Conservation (phyloP, 345 rosid species). For the Eucalyptus paniculata region DNA sequence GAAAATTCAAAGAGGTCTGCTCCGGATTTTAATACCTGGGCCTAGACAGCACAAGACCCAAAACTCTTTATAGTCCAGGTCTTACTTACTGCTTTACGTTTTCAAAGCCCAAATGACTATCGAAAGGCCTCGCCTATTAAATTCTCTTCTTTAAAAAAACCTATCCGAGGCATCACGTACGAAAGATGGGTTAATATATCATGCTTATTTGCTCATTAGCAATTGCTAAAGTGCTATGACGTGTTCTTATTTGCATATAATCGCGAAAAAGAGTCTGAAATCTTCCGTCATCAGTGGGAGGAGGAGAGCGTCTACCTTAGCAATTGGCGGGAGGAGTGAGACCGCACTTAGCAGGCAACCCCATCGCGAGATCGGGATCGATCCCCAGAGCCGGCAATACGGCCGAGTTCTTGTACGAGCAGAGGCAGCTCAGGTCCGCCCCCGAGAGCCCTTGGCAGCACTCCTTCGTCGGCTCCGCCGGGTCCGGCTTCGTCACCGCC, state of each 20-base stretch:
- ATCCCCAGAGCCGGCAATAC: conserved; percentile 49
- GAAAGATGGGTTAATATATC: not conserved
- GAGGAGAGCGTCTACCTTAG: not conserved
- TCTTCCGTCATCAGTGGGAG: not conserved
- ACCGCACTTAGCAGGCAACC: conserved; percentile 36
- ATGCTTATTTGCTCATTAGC: not conserved
- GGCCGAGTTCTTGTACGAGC: conserved; percentile 41
- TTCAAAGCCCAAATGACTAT: not conserved
- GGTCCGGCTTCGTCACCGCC: conserved; percentile 34
- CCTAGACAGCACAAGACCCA: not conserved
- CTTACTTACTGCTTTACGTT: not conserved
- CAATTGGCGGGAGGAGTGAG: conserved; percentile 17
- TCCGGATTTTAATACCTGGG: not conserved
- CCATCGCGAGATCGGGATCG: conserved; percentile 54
- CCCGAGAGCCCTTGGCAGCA: conserved; percentile 45
- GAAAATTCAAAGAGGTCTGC: not conserved
- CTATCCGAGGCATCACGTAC: not conserved
- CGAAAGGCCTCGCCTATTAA: not conserved
- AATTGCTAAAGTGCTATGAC: not conserved
- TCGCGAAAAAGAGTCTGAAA: not conserved
- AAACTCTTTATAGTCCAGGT: not conserved
- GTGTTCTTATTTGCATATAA: not conserved
- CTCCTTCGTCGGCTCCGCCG: conserved; percentile 26
- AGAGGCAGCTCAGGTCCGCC: conserved; percentile 49
- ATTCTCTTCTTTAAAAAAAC: not conserved